Conservation (phyloP, 1,284 basidiomycete genomes). For the Cryptococcus sp. region DNA sequence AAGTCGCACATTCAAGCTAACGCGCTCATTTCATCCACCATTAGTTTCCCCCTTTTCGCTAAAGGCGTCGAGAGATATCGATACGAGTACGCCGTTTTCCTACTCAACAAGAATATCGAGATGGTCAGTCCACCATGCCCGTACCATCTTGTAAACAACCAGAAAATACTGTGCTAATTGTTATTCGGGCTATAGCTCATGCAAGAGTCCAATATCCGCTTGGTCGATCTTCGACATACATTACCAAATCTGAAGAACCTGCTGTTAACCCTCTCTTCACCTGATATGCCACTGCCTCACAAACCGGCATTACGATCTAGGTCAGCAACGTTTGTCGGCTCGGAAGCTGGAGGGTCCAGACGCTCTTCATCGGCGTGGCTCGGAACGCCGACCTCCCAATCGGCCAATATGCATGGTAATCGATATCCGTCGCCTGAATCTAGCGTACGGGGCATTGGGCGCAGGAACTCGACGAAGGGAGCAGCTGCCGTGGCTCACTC, state of each 20-base stretch:
- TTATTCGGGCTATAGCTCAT: constrained; percentile 64
- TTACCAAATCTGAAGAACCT: constrained; percentile 95
- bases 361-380: too few relatives aligned
- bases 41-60: constrained; percentile 88
- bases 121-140: constrained; percentile 60
- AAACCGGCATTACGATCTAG: not conserved
- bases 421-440: too few relatives aligned
- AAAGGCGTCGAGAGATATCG: constrained; percentile 93
- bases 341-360: too few relatives aligned
- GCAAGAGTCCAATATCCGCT: constrained; percentile 80
- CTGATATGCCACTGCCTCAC: constrained; percentile 25
- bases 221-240: constrained; percentile 91
- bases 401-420: too few relatives aligned
- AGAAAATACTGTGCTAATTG: too few relatives aligned
- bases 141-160: not conserved
- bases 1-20: constrained; percentile 5
- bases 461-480: too few relatives aligned
- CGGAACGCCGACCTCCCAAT: too few relatives aligned
- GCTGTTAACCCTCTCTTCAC: constrained; percentile 68
- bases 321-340: too few relatives aligned
- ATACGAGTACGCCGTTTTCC: constrained; percentile 96
- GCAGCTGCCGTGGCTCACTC: too few relatives aligned
- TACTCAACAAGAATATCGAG: constrained; percentile 97
- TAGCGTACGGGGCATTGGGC: too few relatives aligned
- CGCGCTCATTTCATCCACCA: not conserved